Evolutionary conservation across 768 basidiomycete genomes (phyloP), one percentile per base, ranked within the genome.

Genomic region (Leccinum subgranulosum): DNA sequence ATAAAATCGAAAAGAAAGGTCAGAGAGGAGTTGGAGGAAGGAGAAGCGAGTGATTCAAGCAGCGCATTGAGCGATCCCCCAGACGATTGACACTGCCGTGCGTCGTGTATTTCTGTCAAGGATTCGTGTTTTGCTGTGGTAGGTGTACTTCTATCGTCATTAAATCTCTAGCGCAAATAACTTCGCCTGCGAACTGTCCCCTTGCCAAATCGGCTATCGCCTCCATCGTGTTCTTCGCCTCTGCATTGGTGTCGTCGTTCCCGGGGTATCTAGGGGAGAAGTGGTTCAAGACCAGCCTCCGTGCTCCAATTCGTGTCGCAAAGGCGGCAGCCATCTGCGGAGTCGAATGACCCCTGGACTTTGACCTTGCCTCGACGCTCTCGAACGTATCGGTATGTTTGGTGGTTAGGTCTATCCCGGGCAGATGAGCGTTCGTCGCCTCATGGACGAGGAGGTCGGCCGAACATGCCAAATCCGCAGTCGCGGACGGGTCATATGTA

Each of bases 301-400:
- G 75, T 25, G 92, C 89, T 6, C 78, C 66, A 41, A 91, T 82
- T 9, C 71, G 74, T 67, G 79, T 84, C 5, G 89, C 94, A 67
- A 95, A 95, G 12, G 76, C 76, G 11, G 86, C 94, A 8, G 92
- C 94, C 85, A 94, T 90, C 65, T 92, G 90, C 1, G 94, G 92
- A 12, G 94, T 97, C 5, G 91, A 93, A 71, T 97, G 94, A 0
- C 94, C 94, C 67, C 91, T 81, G 3, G 84, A 85, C 68, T 78
- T 87, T 7, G 91, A 76, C 56, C 84, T 81, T 36, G 72, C 71
- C 65, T 90, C 82, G 7, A 93, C 82, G 14, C 65, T 79, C 64
- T 83, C 80, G 58, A 80, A 80, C 7, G 84, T 87, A 55, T 91
- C 90, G 3, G 68, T 72, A 3, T 73, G 71, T 68, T 88, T 89